These are phyloP conservation scores for Gnaphalium uliginosum DNA, from an alignment of 129 eudicot genomes.

Conservation along the genomic window DNA sequence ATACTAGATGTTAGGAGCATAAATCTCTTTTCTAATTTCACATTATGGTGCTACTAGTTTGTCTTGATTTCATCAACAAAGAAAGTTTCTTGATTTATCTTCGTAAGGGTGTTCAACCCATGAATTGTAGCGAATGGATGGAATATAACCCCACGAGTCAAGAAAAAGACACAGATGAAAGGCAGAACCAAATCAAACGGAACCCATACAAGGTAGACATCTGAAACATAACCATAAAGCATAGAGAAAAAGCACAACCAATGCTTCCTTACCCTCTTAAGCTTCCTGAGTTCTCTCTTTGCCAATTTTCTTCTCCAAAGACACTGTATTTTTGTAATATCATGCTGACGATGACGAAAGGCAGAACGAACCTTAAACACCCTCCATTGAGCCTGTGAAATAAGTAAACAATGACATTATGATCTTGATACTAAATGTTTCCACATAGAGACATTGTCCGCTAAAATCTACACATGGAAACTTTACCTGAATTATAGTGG, in stretches of 20 bases:
- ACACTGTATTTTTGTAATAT: conserved; percentile 80
- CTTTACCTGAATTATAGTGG: conserved; percentile 77
- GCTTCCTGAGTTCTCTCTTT: conserved; percentile 75
- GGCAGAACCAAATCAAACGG: background rate
- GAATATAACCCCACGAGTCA: background rate
- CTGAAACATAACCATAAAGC: background rate
- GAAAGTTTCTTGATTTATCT: background rate
- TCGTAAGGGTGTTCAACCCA: background rate
- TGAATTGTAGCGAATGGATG: background rate
- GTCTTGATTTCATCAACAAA: background rate
- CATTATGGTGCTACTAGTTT: background rate
- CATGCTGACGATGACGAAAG: conserved; percentile 65
- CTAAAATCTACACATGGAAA: conserved; percentile 2
- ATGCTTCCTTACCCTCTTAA: conserved; percentile 59
- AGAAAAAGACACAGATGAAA: background rate
- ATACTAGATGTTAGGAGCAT: background rate
- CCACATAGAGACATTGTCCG: background rate
- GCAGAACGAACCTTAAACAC: conserved; percentile 72
- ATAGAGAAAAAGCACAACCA: background rate
- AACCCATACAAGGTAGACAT: background rate
- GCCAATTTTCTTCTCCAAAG: conserved; percentile 95
- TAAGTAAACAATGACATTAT: conserved; percentile 6
- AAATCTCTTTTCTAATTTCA: background rate
- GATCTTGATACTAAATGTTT: background rate
- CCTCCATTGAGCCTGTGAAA: conserved; percentile 78